phyloP scores from a whole-genome alignment of 306 rosid species.

The Castanospermum australe region DNA sequence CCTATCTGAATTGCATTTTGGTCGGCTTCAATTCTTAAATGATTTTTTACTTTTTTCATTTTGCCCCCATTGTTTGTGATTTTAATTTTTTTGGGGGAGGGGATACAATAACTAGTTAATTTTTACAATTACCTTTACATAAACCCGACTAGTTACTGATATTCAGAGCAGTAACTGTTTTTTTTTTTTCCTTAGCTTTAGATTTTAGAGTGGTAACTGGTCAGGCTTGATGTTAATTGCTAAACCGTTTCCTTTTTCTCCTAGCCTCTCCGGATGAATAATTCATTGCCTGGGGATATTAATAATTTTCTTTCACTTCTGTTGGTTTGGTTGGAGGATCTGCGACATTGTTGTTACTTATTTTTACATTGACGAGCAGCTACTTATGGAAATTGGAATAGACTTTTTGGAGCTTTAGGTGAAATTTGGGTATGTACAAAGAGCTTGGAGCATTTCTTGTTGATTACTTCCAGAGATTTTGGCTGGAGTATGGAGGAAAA shows the following conservation, averaged over 20 bases:
- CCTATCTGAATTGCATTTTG: conserved; percentile 1
- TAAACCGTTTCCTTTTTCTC: neutral
- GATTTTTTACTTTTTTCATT: too few species aligned
- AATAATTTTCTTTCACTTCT: neutral
- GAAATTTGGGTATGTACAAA: conserved; percentile 27
- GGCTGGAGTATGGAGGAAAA: conserved; percentile 2
- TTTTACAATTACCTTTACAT: neutral
- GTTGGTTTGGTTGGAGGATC: conserved; percentile 32
- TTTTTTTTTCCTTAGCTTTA: neutral
- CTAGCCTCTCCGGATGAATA: neutral
- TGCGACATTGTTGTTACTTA: neutral
- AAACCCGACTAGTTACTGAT: conserved; percentile 3
- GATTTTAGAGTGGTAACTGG: conserved; percentile 14
- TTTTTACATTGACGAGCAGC: neutral
- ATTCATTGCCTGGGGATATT: neutral
- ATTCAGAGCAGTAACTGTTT: conserved; percentile 4
- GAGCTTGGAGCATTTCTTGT: conserved; percentile 1
- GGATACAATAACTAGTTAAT: neutral
- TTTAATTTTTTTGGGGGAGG: too few species aligned
- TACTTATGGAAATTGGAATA: conserved; percentile 4
- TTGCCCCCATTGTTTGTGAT: too few species aligned
- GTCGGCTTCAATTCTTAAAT: neutral
- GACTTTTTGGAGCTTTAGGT: conserved; percentile 1
- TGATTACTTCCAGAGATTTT: conserved; percentile 18
- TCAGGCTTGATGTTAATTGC: conserved; percentile 8